Evolutionary conservation across 768 basidiomycete genomes (phyloP).

Genomic region (Lactifluus rugatus): DNA sequence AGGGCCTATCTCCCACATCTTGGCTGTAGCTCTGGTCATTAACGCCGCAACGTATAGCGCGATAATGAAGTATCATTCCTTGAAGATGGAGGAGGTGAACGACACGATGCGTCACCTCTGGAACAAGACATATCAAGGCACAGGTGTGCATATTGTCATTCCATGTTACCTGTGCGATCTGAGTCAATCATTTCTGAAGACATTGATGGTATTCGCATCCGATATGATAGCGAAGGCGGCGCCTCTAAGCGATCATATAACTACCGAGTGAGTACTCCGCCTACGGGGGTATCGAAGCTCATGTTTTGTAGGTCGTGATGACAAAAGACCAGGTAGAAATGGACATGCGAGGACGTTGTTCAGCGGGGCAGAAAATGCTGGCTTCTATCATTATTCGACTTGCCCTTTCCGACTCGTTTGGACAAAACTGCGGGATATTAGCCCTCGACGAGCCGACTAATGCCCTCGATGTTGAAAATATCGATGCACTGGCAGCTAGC

Average conservation of each 20-base stretch:
- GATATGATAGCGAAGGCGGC: constrained; percentile 86
- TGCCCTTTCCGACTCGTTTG: constrained; percentile 94
- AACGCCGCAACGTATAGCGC: constrained; percentile 45
- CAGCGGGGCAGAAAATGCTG: constrained; percentile 97
- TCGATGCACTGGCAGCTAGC: constrained; percentile 85
- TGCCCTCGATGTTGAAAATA: constrained; percentile 92
- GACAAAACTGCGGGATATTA: constrained; percentile 94
- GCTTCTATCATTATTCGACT: constrained; percentile 97
- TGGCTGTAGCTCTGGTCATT: not conserved
- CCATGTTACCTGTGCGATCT: not conserved
- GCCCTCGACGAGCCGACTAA: constrained; percentile 98
- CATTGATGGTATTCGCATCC: constrained; percentile 94
- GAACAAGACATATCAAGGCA: constrained; percentile 99
- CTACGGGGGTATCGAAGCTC: constrained; percentile 10
- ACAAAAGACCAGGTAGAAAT: constrained; percentile 98
- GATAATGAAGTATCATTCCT: constrained; percentile 94
- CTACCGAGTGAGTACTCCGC: constrained; percentile 60
- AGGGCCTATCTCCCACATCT: constrained; percentile 22
- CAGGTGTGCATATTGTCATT: constrained; percentile 43
- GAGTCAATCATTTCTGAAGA: constrained; percentile 38
- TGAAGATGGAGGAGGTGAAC: constrained; percentile 99
- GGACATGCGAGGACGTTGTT: constrained; percentile 99
- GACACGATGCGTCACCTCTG: constrained; percentile 94
- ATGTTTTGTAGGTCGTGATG: constrained; percentile 77
- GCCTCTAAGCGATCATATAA: constrained; percentile 92